Evolutionary conservation across 768 basidiomycete species (phyloP).

Genomic region (Calvatia gigantea): DNA sequence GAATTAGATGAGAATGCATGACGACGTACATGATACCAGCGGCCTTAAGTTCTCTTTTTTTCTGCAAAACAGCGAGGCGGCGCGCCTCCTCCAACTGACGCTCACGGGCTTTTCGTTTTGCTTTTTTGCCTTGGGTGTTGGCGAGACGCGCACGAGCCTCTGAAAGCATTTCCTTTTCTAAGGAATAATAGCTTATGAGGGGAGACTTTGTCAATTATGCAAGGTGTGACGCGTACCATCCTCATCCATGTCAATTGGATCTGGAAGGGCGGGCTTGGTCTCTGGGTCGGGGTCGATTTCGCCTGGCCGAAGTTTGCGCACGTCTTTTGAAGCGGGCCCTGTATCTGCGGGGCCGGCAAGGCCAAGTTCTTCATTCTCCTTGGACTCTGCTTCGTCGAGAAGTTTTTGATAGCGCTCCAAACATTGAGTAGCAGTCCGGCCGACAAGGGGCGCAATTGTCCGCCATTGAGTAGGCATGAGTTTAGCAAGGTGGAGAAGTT

Average conservation of each 20-base stretch:
- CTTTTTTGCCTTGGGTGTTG: constrained; percentile 99
- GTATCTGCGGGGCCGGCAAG: constrained; percentile 80
- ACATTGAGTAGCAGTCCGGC: constrained; percentile 96
- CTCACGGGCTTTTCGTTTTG: constrained; percentile 97
- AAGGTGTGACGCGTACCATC: constrained; percentile 58
- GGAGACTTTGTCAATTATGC: background rate
- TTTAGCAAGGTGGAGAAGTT: constrained; percentile 94
- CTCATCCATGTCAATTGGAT: constrained; percentile 99
- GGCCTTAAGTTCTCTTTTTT: constrained; percentile 96
- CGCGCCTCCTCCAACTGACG: constrained; percentile 96
- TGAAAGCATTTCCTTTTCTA: constrained; percentile 99
- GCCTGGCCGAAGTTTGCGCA: constrained; percentile 84
- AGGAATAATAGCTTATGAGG: constrained; percentile 10
- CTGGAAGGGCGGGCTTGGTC: constrained; percentile 95
- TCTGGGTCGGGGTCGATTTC: constrained; percentile 99
- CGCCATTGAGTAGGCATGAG: constrained; percentile 99
- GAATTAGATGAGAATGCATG: background rate
- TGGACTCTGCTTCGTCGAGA: constrained; percentile 93
- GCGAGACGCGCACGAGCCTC: constrained; percentile 97
- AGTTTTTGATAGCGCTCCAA: constrained; percentile 97
- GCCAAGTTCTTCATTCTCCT: constrained; percentile 94
- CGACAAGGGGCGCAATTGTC: constrained; percentile 97
- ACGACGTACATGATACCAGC: constrained; percentile 88
- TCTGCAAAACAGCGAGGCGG: constrained; percentile 90
- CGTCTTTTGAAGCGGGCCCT: constrained; percentile 90